Percentiles rank a stretch among this genome's conserved stretches.
These are phyloP conservation scores for Pythium dissotocum DNA, from an alignment of 352 stramenopile species.

Conservation along the genomic window DNA sequence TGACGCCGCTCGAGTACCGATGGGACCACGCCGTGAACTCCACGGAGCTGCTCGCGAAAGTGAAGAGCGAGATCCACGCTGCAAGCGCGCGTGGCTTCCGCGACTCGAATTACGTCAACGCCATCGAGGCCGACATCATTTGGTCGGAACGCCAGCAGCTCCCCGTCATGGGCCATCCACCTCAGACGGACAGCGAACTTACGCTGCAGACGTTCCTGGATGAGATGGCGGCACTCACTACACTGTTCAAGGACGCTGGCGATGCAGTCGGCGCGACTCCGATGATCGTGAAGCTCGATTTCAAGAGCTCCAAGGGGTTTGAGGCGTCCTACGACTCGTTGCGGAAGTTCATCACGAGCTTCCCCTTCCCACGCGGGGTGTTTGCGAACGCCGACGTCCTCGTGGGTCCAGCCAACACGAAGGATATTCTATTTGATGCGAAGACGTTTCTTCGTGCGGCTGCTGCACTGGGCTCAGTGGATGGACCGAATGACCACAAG, in stretches of 20 bases:
- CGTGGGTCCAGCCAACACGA: slow-evolving; percentile 46
- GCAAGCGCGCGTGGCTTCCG: slow-evolving; percentile 25
- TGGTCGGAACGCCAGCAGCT: slow-evolving; percentile 51
- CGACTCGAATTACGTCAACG: slow-evolving; percentile 44
- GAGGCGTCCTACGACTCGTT: slow-evolving; percentile 34
- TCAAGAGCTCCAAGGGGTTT: slow-evolving; percentile 65
- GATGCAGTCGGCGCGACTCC: slow-evolving; percentile 26
- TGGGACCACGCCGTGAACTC: slow-evolving; percentile 77
- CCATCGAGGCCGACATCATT: slow-evolving; percentile 73
- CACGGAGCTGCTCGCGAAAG: slow-evolving; percentile 28
- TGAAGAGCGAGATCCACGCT: slow-evolving; percentile 35
- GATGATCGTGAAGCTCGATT: slow-evolving; percentile 74
- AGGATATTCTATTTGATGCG: slow-evolving; percentile 43
- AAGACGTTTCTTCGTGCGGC: slow-evolving; percentile 46
- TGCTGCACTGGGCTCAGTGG: slow-evolving; percentile 30
- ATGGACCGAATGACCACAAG: slow-evolving; percentile 49
- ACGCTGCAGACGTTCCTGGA: slow-evolving; percentile 45
- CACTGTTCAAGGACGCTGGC: slow-evolving; percentile 6
- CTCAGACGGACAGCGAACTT: slow-evolving; percentile 54
- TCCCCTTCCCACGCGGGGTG: slow-evolving; percentile 49
- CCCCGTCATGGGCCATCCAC: slow-evolving; percentile 69
- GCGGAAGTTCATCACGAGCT: slow-evolving; percentile 39
- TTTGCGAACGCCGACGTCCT: slow-evolving; percentile 79
- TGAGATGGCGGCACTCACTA: slow-evolving; percentile 43
- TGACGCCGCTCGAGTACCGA: slow-evolving; percentile 55